Base-by-base conservation (phyloP, 1,284 basidiomycete genomes). In the Phylloporus sp. region DNA sequence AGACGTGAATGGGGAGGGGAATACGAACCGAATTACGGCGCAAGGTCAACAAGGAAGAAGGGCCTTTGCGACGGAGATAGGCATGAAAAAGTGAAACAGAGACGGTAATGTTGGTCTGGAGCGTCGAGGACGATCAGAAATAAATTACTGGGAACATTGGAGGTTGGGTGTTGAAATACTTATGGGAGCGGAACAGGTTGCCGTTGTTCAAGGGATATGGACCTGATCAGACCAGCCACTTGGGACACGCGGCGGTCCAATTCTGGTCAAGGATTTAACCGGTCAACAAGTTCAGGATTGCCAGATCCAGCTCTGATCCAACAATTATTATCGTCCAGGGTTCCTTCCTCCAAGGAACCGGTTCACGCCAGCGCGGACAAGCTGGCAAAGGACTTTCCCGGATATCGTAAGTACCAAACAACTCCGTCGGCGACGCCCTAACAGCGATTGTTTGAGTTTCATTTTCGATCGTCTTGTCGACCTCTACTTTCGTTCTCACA, bases 371-470 rank as follows among this genome's bases (percentile, higher is more conserved):
- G 51, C 20, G 51, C 42, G n/a, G 12, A 32, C 13, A 12, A 26
- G 28, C 44, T 26, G 56, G 62, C 55, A 65, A 56, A 52, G 68
- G 32, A 66, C 50, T 42, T 63, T 56, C 63, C 66, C 68, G 53
- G 62, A 49, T 52, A 52, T 56, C 50, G 50, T 58, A 60, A 63
- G 46, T 58, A 58, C 59, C 61, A 56, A 61, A 66, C 61, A n/a
- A 60, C 63, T 61, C 71, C 72, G 69, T 63, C 66, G 64, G 72
- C 60, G 64, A 64, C 62, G 60, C 71, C 56, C 66, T 66, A 71
- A 67, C 72, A 28, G 70, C 74, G 72, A 61, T 54, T 62, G 67
- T 72, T 75, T 72, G 68, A 60, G 71, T 72, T 74, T 74, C 71
- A 70, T 74, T 74, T 73, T 70, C 28, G 62, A 70, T 72, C 70